A percentile compares a stretch with the other conserved stretches of the same genome.
Evolutionary conservation across 768 basidiomycete genomes (phyloP).

Genomic region (Pleurotus sapidus): DNA sequence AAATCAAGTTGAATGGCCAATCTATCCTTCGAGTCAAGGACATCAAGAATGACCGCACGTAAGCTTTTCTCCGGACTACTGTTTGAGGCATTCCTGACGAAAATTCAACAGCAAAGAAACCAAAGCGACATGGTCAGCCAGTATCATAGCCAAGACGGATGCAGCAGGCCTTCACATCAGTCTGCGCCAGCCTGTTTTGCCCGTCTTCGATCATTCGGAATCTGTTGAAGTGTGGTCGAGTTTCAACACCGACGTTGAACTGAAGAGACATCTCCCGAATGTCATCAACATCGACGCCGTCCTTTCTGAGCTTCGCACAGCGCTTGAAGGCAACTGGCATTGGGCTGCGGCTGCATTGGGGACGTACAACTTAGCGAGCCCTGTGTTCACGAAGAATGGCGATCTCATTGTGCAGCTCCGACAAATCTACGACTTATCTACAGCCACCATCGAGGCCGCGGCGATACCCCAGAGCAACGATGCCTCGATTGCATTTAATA

Average conservation of each 20-base stretch:
- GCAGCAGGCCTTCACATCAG: constrained; percentile 8
- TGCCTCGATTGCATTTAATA: background rate
- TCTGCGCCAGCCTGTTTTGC: background rate
- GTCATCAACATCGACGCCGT: constrained; percentile 9
- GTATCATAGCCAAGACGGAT: background rate
- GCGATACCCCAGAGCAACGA: background rate
- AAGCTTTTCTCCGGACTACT: background rate
- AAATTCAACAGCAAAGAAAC: constrained; percentile 6
- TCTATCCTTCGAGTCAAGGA: constrained; percentile 8
- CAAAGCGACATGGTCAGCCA: constrained; percentile 8
- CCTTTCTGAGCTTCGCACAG: constrained; percentile 2
- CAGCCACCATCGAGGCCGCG: background rate
- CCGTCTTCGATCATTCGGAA: constrained; percentile 10
- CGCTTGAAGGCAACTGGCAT: constrained; percentile 11
- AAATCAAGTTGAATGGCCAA: constrained; percentile 11
- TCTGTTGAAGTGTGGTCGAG: constrained; percentile 6
- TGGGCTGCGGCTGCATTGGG: constrained; percentile 4
- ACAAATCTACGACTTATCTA: background rate
- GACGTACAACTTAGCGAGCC: constrained; percentile 8
- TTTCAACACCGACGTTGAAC: constrained; percentile 7
- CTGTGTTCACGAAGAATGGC: constrained; percentile 11
- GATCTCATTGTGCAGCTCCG: constrained; percentile 13
- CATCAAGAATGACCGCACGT: constrained; percentile 7
- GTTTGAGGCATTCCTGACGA: background rate
- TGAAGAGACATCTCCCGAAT: constrained; percentile 8